Evolutionary conservation across 2,329 filamentous ascomycete genomes (phyloP), one percentile per base, ranked within the genome.

Genomic region (Clonostachys sp.): DNA sequence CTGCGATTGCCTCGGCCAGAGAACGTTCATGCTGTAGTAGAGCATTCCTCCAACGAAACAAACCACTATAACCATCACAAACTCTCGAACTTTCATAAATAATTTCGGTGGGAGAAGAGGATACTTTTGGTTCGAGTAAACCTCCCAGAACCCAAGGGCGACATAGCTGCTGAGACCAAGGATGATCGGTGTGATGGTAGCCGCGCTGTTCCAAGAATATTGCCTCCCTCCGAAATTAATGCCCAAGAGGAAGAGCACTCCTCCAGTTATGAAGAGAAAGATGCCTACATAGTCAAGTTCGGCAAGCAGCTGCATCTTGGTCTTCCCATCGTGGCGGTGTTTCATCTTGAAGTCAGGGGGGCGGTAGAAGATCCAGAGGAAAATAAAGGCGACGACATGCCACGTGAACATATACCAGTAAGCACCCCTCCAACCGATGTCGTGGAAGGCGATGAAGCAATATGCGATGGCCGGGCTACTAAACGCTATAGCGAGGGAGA

Each of bases 261-360:
- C 53, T 33, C 56, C 60, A 8, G 55, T 47, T 1, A 56, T 48
- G 46, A 64, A 63, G 24, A 62, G 53, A 5, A 59, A 46, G 6
- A 60, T 44, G 12, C 59, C 59, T 17, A 61, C 51, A 41, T 53
- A 61, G 47, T 61, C 58, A 12, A 61, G 53, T 49, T 58, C 48
- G 39, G 46, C 49, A 30, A 59, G 48, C 14, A 59, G 50, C 52
- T 56, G 54, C 50, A 51, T 49, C 36, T 53, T 53, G 4, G 57
- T 56, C 53, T 61, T 57, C 34, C 56, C 55, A 12, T 61, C 55
- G 5, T 17, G 44, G n/a, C 55, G 52, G 34, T 61, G 63, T 56
- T 67, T 68, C 44, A 62, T 61, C 36, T 55, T 55, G 51, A 64
- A 66, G 12, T 61, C 57, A 6, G 65, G 65, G 7, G 66, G 65